Evolutionary conservation across 2,329 filamentous ascomycete species (phyloP).

Genomic region (Exophiala calicioides): DNA sequence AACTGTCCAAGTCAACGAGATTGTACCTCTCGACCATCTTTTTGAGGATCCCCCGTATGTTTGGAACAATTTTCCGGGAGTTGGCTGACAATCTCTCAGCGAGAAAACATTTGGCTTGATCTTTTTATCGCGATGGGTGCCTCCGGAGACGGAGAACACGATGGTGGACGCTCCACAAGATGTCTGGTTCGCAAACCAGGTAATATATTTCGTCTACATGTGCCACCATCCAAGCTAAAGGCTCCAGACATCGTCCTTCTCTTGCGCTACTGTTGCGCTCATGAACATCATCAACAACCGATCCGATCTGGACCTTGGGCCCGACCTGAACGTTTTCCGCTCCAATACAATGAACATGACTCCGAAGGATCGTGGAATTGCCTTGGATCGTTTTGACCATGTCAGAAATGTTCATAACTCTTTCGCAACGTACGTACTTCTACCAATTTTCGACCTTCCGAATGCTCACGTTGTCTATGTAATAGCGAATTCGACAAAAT

Average conservation of each 20-base stretch:
- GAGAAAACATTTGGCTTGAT: conserved; percentile 82
- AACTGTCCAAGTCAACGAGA: conserved; percentile 72
- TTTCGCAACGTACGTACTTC: no score
- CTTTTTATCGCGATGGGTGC: conserved; percentile 76
- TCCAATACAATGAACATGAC: conserved; percentile 67
- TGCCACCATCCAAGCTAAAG: conserved; percentile 9
- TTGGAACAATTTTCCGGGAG: conserved; percentile 43
- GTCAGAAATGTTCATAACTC: conserved; percentile 85
- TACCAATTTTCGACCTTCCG: no score
- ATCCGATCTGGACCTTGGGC: conserved; percentile 64
- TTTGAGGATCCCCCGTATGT: conserved; percentile 24
- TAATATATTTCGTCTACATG: conserved; percentile 38
- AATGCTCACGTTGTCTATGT: no score
- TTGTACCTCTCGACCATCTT: conserved; percentile 65
- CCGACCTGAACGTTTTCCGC: conserved; percentile 72
- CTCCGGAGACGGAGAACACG: conserved; percentile 55
- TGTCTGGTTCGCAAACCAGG: conserved; percentile 95
- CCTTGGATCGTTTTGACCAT: conserved; percentile 71
- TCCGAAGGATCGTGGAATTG: conserved; percentile 73
- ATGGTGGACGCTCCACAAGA: conserved; percentile 60
- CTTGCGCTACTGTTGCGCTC: conserved; percentile 88
- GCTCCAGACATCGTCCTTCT: conserved; percentile 71
- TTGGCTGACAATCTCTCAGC: conserved; percentile 41
- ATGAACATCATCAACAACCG: conserved; percentile 93
- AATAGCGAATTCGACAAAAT: conserved; percentile 42